Conservation (phyloP, 108 stramenopile genomes). For the Bacterosira constricta region DNA sequence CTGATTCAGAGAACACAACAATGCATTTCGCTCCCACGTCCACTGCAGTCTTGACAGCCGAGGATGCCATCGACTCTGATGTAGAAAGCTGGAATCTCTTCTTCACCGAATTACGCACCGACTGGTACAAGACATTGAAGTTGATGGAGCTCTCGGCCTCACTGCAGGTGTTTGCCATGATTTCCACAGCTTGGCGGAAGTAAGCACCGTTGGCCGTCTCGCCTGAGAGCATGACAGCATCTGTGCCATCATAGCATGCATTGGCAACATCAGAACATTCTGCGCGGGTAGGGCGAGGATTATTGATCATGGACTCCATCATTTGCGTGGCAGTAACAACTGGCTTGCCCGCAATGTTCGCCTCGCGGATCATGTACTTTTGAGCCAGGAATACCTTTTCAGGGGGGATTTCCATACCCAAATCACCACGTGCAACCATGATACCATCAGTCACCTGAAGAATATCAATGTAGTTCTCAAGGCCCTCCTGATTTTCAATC, state of each 20-base stretch:
- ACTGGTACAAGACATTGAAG: conserved; percentile 71
- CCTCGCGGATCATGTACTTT: conserved; percentile 91
- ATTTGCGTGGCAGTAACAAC: conserved; percentile 97
- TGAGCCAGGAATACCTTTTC: conserved; percentile 91
- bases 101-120: conserved; percentile 63
- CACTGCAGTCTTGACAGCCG: conserved; percentile 92
- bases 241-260: conserved; percentile 93
- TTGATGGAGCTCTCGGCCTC: conserved; percentile 82
- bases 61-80: conserved; percentile 89
- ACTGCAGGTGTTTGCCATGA: conserved; percentile 92
- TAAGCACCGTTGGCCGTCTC: conserved; percentile 91
- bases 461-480: conserved; percentile 94
- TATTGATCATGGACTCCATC: conserved; percentile 96
- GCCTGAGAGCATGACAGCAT: conserved; percentile 90
- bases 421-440: conserved; percentile 97
- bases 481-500: conserved; percentile 96
- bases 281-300: conserved; percentile 99
- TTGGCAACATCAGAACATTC: conserved; percentile 99
- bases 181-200: conserved; percentile 82
- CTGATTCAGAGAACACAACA: conserved; percentile 88
- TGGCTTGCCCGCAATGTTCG: conserved; percentile 94
- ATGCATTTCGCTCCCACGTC: conserved; percentile 86
- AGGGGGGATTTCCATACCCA: conserved; percentile 97
- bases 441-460: conserved; percentile 92
- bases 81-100: conserved; percentile 53